Conservation (phyloP, 805 yeast species). For the Saccharomycodes ludwigii region DNA sequence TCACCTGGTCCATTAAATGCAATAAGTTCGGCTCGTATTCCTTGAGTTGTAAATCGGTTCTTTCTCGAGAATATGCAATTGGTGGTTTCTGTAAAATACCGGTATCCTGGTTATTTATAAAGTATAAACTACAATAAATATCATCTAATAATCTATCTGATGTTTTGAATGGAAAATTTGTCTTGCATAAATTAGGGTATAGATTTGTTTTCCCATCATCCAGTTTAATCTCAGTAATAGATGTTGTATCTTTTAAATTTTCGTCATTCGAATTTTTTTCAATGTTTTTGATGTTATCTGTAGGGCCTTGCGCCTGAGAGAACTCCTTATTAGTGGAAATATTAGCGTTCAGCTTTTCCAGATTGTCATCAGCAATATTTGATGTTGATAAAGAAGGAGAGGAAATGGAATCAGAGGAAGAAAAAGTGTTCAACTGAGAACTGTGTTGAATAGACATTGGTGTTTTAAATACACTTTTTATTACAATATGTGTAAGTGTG, state of each 20-base stretch:
- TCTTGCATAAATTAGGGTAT: conserved; percentile 12
- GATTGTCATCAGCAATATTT: neutral
- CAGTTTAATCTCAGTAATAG: neutral
- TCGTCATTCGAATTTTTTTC: neutral
- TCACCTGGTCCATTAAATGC: conserved; percentile 19
- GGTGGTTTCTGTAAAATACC: conserved; percentile 22
- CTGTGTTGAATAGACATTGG: too few species aligned
- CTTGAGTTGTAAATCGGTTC: conserved; percentile 12
- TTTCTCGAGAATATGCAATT: conserved; percentile 19
- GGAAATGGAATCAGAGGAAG: too few species aligned
- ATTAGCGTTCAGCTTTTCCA: neutral
- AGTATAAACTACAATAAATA: conserved; percentile 32
- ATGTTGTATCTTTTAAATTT: neutral
- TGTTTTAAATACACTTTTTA: too few species aligned
- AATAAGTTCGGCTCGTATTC: conserved; percentile 17
- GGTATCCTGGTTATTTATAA: conserved; percentile 11
- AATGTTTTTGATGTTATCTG: neutral
- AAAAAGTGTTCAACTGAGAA: too few species aligned
- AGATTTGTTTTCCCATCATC: conserved; percentile 19
- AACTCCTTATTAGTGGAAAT: neutral
- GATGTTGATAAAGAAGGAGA: too few species aligned
- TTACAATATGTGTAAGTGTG: too few species aligned
- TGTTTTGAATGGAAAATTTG: conserved; percentile 38
- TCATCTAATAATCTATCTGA: conserved; percentile 59
- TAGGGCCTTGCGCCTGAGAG: neutral